Evolutionary conservation across 345 rosid species (phyloP), one percentile per base, ranked within the genome.

Genomic region (Brassica incana): DNA sequence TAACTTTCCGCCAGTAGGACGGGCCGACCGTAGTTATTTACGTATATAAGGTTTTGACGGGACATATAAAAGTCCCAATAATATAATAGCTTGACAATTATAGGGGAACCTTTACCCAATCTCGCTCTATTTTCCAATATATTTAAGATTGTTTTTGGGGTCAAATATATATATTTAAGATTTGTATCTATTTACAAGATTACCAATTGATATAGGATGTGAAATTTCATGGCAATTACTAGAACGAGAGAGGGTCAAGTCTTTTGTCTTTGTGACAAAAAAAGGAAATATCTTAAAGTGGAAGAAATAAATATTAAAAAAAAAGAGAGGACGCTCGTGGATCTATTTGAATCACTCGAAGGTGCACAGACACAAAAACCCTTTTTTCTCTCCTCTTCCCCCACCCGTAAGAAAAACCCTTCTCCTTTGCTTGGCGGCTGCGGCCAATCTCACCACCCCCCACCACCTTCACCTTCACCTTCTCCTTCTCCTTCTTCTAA

Each of bases 291-390:
- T 54, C 83, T 80, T 75, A 80, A 50, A 50, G 56, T 50, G 56
- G 15, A 50, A 50, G 6, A 45, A 45, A 45, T 3, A 45, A 45
- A 45, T 1, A 50, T 50, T n/a, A n/a, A 50, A 14, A 64, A 74
- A 58, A 1, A 33, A 16, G 2, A 2, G 12, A 3, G 23, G 45
- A 32, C 43, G 52, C 36, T 77, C 84, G 83, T 82, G 89, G 87
- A 66, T 84, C 81, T 89, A 89, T 90, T 90, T 87, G 88, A 86
- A 85, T 87, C 89, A 82, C 85, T 82, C 69, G 84, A 74, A 63
- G 61, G 54, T 11, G 67, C 9, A 71, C 70, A 48, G 70, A 72
- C 48, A 20, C 85, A 80, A 82, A 80, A 79, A 91, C 88, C 91
- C 86, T 88, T 85, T 78, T 56, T 16, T 15, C 80, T 35, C 83